Percentiles rank a stretch among this genome's conserved stretches.
These are phyloP conservation scores for Flaveria trinervia DNA, from an alignment of 129 eudicot genomes.

Conservation along the genomic window DNA sequence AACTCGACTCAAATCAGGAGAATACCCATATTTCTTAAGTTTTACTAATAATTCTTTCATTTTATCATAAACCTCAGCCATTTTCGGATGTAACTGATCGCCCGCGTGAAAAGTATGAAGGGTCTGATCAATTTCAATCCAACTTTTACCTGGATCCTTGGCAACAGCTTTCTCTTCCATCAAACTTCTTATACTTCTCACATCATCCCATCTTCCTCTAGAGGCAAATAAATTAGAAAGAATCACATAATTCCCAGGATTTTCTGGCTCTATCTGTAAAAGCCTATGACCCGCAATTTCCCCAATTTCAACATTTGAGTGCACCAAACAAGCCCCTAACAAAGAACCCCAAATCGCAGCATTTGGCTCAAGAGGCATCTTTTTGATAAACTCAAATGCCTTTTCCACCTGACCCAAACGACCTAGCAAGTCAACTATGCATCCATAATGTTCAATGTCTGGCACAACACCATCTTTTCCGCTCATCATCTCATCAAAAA, in stretches of 20 bases:
- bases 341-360: conserved; percentile 92
- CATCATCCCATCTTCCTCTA: conserved; percentile 87
- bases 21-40: conserved; percentile 66
- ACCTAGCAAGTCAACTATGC: conserved; percentile 87
- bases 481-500: conserved; percentile 65
- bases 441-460: conserved; percentile 79
- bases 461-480: conserved; percentile 54
- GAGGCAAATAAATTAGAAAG: conserved; percentile 77
- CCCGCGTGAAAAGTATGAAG: conserved; percentile 70
- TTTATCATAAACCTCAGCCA: conserved; percentile 45
- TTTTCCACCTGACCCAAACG: conserved; percentile 75
- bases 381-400: conserved; percentile 63
- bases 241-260: conserved; percentile 76
- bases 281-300: conserved; percentile 56
- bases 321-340: conserved; percentile 88
- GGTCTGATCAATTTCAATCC: conserved; percentile 74
- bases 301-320: conserved; percentile 61
- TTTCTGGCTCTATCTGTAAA: conserved; percentile 82
- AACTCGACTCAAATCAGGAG: conserved; percentile 66
- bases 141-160: conserved; percentile 88
- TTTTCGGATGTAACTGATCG: conserved; percentile 60
- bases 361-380: conserved; percentile 81
- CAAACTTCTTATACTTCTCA: conserved; percentile 52
- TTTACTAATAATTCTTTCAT: conserved; percentile 52
- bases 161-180: conserved; percentile 63